Percentiles rank a stretch among this genome's conserved stretches.
These are phyloP conservation scores for Candida nemodendra DNA, from an alignment of 805 yeast species.

Conservation along the genomic window DNA sequence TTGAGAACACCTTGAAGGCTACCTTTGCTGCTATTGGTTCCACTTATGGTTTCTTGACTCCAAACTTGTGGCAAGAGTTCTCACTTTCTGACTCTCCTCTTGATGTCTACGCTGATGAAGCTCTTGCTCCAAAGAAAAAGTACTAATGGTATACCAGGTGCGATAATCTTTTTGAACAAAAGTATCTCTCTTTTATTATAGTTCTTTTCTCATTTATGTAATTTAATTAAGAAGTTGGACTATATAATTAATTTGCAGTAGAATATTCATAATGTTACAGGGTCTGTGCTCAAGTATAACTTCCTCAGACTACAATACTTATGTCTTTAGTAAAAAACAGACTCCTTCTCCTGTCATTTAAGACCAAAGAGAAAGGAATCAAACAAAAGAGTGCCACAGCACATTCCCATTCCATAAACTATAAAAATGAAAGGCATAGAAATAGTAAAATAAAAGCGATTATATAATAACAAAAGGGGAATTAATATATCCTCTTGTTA, in stretches of 20 bases:
- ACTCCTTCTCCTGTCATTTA: no score
- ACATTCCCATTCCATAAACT: neutral
- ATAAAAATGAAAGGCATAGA: neutral
- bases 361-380: no score
- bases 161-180: no score
- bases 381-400: neutral
- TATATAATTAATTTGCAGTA: no score
- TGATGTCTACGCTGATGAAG: slow-evolving; percentile 89
- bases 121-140: slow-evolving; percentile 71
- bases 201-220: no score
- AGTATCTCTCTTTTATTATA: no score
- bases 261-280: no score
- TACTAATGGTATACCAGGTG: no score
- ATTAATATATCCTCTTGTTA: neutral
- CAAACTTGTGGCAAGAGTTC: slow-evolving; percentile 94
- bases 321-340: no score
- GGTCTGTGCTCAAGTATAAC: no score
- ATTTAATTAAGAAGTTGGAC: no score
- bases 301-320: no score
- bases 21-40: slow-evolving; percentile 99
- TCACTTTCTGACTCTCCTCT: slow-evolving; percentile 88
- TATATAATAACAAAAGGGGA: neutral
- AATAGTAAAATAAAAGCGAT: neutral
- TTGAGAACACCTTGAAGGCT: slow-evolving; percentile 99
- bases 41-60: slow-evolving; percentile 99